Evolutionary conservation across 257 asterid genomes (phyloP).

Genomic region (Misopates orontium): DNA sequence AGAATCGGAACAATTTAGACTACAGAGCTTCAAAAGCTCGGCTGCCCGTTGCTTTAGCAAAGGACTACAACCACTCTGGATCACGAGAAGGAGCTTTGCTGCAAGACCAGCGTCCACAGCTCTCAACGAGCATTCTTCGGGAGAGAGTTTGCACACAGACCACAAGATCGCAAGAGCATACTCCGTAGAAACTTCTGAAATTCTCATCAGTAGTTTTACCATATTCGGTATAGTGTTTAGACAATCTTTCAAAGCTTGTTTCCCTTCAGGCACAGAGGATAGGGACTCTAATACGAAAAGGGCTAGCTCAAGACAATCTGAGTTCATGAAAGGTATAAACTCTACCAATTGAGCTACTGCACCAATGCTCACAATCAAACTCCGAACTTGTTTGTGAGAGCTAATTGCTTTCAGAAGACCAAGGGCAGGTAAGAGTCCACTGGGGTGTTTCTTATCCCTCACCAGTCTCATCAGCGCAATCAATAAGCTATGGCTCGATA

Average conservation of each 20-base stretch:
- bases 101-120: conserved; percentile 78
- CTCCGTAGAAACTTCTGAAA: conserved; percentile 61
- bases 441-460: conserved; percentile 52
- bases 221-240: conserved; percentile 43
- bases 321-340: conserved; percentile 41
- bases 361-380: conserved; percentile 57
- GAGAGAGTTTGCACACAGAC: conserved; percentile 57
- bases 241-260: conserved; percentile 60
- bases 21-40: conserved; percentile 73
- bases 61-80: conserved; percentile 67
- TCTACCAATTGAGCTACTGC: conserved; percentile 61
- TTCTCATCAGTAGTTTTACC: conserved; percentile 57
- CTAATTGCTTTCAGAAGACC: conserved; percentile 56
- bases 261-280: conserved; percentile 56
- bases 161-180: conserved; percentile 55
- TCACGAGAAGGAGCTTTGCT: conserved; percentile 68
- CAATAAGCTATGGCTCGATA: conserved; percentile 58
- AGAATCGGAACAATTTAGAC: conserved; percentile 61
- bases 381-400: conserved; percentile 40
- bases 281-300: conserved; percentile 47
- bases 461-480: conserved; percentile 59
- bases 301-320: conserved; percentile 54
- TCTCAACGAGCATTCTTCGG: conserved; percentile 59
- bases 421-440: conserved; percentile 52
- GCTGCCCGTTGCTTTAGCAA: conserved; percentile 60